Evolutionary conservation across 192 early-diverging fungal species (phyloP).

Genomic region (Podila minutissima): DNA sequence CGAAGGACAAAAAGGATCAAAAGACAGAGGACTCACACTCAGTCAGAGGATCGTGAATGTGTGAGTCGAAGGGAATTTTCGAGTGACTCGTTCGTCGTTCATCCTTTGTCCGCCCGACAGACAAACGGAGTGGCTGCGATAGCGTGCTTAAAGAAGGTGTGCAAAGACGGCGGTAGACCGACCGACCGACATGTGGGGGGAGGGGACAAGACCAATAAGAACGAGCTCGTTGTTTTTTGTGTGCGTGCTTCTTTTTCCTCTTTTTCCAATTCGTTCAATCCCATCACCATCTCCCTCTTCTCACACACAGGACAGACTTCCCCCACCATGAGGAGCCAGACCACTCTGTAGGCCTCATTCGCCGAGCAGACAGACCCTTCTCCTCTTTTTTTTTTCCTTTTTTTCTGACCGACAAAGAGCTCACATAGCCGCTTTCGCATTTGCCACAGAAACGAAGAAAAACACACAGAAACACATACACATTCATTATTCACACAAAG

Average conservation of each 20-base stretch:
- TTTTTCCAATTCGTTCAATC: background rate
- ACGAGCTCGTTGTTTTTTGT: constrained; percentile 10
- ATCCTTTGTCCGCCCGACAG: too few species aligned
- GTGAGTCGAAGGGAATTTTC: too few species aligned
- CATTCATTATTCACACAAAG: background rate
- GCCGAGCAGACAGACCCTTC: background rate
- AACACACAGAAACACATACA: background rate
- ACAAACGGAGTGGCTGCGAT: too few species aligned
- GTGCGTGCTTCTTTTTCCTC: background rate
- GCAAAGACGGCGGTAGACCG: too few species aligned
- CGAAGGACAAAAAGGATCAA: too few species aligned
- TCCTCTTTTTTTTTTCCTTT: background rate
- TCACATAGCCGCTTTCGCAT: background rate
- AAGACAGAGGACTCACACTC: too few species aligned
- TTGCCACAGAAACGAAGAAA: background rate
- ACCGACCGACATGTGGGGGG: too few species aligned
- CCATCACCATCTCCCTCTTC: background rate
- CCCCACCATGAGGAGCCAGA: background rate
- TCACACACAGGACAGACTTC: background rate
- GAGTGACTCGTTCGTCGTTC: too few species aligned
- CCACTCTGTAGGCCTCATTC: too few species aligned
- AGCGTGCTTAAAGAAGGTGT: too few species aligned
- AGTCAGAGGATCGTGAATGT: too few species aligned
- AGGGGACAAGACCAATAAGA: too few species aligned
- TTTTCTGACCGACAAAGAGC: background rate